Evolutionary conservation across 2,329 filamentous ascomycete species (phyloP).

Genomic region (Xylariales sp.): DNA sequence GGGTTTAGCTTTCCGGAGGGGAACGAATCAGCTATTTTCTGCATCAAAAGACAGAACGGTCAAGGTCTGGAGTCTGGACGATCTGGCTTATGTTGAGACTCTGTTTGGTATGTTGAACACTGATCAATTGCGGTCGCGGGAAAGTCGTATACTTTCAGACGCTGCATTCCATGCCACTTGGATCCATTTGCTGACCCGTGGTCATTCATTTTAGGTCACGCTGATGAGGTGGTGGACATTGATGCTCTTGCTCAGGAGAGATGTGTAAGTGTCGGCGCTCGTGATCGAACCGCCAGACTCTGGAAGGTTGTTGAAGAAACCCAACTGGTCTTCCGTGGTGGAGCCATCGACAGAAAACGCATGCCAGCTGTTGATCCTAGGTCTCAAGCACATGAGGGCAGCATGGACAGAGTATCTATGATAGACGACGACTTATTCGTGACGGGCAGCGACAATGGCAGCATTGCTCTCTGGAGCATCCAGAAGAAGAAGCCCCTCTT

Average conservation of each 20-base stretch:
- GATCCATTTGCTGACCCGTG: no score
- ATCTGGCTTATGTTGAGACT: conserved; percentile 84
- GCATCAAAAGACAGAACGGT: conserved; percentile 88
- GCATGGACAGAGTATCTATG: conserved; percentile 87
- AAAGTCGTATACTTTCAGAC: no score
- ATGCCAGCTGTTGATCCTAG: conserved; percentile 37
- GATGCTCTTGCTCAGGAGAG: conserved; percentile 80
- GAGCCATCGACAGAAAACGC: conserved; percentile 50
- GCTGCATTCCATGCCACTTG: no score
- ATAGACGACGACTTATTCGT: conserved; percentile 86
- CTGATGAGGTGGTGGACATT: conserved; percentile 83
- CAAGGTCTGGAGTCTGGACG: conserved; percentile 91
- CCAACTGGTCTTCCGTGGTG: conserved; percentile 90
- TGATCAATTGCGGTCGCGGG: no score
- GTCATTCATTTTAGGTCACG: no score
- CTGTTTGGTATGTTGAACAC: no score
- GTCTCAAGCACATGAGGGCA: conserved; percentile 69
- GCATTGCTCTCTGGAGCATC: conserved; percentile 63
- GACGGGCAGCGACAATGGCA: conserved; percentile 89
- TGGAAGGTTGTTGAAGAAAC: conserved; percentile 98
- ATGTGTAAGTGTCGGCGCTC: conserved; percentile 83
- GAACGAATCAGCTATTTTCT: conserved; percentile 89
- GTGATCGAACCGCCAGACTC: conserved; percentile 84
- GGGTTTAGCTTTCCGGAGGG: conserved; percentile 77
- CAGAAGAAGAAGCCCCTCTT: conserved; percentile 93